Evolutionary conservation across 345 rosid genomes (phyloP), one percentile per base, ranked within the genome.

Genomic region (Hibiscus trionum): DNA sequence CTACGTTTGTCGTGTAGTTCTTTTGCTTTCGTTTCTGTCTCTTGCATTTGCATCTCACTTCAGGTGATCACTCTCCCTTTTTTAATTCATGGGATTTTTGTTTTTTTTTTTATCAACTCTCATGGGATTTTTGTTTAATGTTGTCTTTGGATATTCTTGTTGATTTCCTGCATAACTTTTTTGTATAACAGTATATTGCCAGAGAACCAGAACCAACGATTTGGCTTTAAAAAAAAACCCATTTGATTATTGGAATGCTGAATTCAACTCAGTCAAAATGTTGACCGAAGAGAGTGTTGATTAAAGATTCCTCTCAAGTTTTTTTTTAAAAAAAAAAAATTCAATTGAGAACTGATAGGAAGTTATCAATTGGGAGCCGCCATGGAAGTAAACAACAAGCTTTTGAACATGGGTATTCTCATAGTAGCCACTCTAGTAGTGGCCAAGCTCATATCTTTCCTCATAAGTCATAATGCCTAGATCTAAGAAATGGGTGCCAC

Each of bases 31-130:
- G 8, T 10, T 17, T 71, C 73, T 21, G 15, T 37, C 26, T 1
- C 35, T 31, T 31, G 37, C 15, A 21, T 15, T 42, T 71, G 65
- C 58, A 71, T 71, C 65, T 58, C 64, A 58, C 15, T 58, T 71
- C 73, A 58, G 73, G 66, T 58, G 26, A 0, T 47, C 9, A 42
- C 60, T 35, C 16, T 57, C 42, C 39, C 14, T 31, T 46, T 56
- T 10, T 6, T 62, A 11, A 11, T 27, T 59, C 9, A 16, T 59
- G 37, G n/a, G 14, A 12, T 59, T 27, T 4, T 27, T 59, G 27
- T 16, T 5, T 4, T 11, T 31, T 2, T 21, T 7, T 12, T 66
- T 7, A 21, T 21, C 21, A 21, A 21, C 21, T 21, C 21, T 21
- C 21, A 21, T 21, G 21, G 21, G 21, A 21, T 3, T 9, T 56